Base-by-base conservation (phyloP, 2,329 filamentous ascomycete species). In the Emydomyces testavorans region DNA sequence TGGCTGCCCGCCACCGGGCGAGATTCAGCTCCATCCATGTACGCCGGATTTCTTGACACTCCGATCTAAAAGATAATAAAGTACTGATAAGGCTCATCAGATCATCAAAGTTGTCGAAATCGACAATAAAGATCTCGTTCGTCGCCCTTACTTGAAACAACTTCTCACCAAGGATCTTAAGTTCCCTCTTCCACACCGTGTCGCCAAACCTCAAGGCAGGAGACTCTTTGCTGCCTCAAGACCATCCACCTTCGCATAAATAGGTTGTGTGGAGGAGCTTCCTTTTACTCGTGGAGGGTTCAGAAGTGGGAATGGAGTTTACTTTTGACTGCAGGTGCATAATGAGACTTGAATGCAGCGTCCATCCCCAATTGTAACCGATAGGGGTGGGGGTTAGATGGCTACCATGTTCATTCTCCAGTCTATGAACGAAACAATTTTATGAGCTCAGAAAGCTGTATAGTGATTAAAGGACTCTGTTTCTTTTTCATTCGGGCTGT, bases 141-240 rank as follows among this genome's bases (percentile, higher is more conserved):
- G 90, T 79, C 87, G 92, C 72, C 90, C 92, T 60, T 98, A 98
- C 83, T 94, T 98, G 79, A 93, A 89, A 80, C 92, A 98, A 78
- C 86, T 98, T 71, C 75, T 94, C 70, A 75, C 78, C 74, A 96
- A 96, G 84, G 71, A 80, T 73, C 85, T 98, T 73, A 86, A 84
- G 74, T 98, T 98, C 86, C 92, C 92, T 71, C 86, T 98, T 62
- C 92, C 92, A 70, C 92, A 98, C 81, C 92, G 93, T 67, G 75
- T 89, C 67, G 78, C 82, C 76, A 89, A 88, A 76, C 77, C 78
- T 72, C 73, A 72, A 70, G 80, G 76, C 77, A 85, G 83, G 79
- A 94, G 94, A 81, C 69, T 96, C 71, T 98, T 94, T 78, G 80
- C 84, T 70, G 81, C 87, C 68, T 86, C 80, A 75, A 83, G 92